Evolutionary conservation across 31 red algal species (phyloP), one percentile per base, ranked within the genome.

Genomic region (Odonthalia washingtoniensis): DNA sequence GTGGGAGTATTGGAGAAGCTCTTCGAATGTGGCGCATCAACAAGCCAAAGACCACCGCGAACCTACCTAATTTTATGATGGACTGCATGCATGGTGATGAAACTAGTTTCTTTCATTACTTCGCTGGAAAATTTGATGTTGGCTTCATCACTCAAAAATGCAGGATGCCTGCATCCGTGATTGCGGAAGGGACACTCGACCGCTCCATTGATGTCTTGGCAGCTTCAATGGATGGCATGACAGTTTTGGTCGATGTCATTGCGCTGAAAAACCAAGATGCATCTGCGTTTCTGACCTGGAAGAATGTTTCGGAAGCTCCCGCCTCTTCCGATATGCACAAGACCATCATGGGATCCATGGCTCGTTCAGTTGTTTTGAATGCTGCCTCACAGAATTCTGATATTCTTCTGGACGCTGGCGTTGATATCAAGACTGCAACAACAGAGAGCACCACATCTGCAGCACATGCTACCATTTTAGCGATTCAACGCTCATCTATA

Each of bases 401-500:
- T 17, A 24, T 61, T 17, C 52, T 61, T 24, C 52, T 61, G 14
- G 52, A 61, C 24, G 52, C 52, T 61, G 52, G 16, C 52, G 52
- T 61, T 61, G 52, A 61, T 17, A 61, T 61, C 52, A 61, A 61
- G 52, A 61, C 52, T 14, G 52, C 52, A 61, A 61, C 52, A 17
- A 24, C 24, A 17, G 52, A 61, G 52, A 61, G 52, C 24, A 61
- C 52, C 14, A 61, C 24, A 17, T 61, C 52, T 61, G 52, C 52
- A 17, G 24, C 52, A 17, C 52, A 24, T 61, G 52, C 52, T 61
- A 24, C 52, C 52, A 14, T 61, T 61, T 61, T 24, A 14, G 52
- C 52, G 24, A 61, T 14, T 14, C 52, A 61, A 61, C 14, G 24
- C 24, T 14, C 52, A 61, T 24, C 16, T 61, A 61, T 14, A 61